A percentile compares a stretch with the other conserved stretches of the same genome.
Evolutionary conservation across 345 rosid genomes (phyloP).

Genomic region (Gossypium raimondii): DNA sequence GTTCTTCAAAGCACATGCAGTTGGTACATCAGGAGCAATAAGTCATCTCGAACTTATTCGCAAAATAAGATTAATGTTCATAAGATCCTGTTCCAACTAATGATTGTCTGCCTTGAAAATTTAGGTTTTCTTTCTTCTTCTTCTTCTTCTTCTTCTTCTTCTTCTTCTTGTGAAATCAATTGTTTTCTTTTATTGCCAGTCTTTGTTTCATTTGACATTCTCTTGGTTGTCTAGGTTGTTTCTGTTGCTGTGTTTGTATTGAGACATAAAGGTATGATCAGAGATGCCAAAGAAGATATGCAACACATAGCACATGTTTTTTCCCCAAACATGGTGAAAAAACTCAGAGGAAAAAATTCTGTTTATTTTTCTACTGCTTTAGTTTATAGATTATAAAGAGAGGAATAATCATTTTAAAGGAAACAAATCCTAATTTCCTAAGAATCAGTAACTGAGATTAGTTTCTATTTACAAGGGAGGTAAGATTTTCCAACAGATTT

Average conservation of each 20-base stretch:
- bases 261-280: constrained; percentile 54
- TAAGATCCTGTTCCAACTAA: background rate
- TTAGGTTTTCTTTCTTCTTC: background rate
- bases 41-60: background rate
- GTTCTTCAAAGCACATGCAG: constrained; percentile 64
- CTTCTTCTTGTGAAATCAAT: background rate
- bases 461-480: too few relatives aligned
- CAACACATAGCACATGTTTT: constrained; percentile 64
- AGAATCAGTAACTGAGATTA: too few relatives aligned
- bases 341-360: too few relatives aligned
- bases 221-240: constrained; percentile 43
- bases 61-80: background rate
- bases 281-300: constrained; percentile 67
- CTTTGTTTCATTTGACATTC: background rate
- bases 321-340: constrained; percentile 21
- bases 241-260: constrained; percentile 62
- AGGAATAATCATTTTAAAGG: too few relatives aligned
- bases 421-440: too few relatives aligned
- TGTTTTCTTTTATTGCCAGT: background rate
- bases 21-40: constrained; percentile 45
- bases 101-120: background rate
- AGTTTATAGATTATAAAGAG: too few relatives aligned
- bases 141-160: too few relatives aligned
- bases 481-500: too few relatives aligned
- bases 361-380: too few relatives aligned